Base-by-base conservation (phyloP, 805 yeast genomes). In the Monosporozyma unispora region DNA sequence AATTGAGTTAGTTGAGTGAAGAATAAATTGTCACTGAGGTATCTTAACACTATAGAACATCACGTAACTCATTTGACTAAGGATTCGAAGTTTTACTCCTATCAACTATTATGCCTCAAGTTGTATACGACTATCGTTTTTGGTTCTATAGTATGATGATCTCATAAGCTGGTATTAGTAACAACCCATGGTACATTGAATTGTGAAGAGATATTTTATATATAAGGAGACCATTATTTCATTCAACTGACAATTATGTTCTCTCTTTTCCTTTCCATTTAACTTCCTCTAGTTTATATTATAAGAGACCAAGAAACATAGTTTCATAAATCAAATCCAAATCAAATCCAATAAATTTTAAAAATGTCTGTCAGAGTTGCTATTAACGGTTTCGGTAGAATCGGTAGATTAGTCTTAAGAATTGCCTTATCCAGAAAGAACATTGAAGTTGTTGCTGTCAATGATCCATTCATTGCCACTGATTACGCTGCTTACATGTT, bases 401-500 rank as follows among this genome's bases (percentile, higher is more conserved):
- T 80, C 64, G 85, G 85, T 63, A 78, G 85, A 74, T 73, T 80
- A 62, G 85, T 80, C 56, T 67, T 79, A 63, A 78, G 85, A 78
- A 70, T 79, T 55, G 83, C 82, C 56, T 68, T 78, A 58, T 40
- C 64, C 50, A 78, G 82, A 77, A 63, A 66, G 56, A 65, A 64
- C 57, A 71, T 80, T 64, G 73, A 76, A 54, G 79, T 81, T 56
- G 82, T 81, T 54, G 85, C 84, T 57, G 67, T 81, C 74, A 81
- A 81, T 66, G 84, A 81, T 70, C 86, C 86, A 45, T 80, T 79
- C 73, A 80, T 80, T 68, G 75, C 78, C 53, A 73, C 80, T 53
- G 85, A 80, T 57, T 81, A 81, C 67, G 85, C 87, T 61, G 78
- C 84, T 51, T 81, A 81, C 76, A 78, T 80, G 82, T 80, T 81